Evolutionary conservation across 2,329 filamentous ascomycete genomes (phyloP).

Genomic region (Dendryphion nanum): DNA sequence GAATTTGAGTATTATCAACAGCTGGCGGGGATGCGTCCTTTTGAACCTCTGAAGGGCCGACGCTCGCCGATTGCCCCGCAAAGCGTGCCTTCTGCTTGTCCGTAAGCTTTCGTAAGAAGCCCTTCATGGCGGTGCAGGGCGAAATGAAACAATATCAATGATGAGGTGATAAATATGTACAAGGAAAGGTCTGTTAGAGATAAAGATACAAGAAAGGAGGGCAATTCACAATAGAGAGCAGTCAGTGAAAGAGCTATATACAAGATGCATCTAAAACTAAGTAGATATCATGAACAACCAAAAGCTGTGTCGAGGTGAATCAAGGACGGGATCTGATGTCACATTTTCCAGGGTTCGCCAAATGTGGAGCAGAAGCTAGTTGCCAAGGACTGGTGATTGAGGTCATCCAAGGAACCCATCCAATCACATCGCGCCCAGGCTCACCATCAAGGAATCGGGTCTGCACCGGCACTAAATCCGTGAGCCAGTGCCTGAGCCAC

Average conservation of each 20-base stretch:
- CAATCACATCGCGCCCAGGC: conserved; percentile 11
- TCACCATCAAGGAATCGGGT: conserved; percentile 7
- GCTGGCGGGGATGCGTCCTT: conserved; percentile 5
- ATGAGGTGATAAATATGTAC: not conserved
- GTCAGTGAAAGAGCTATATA: not conserved
- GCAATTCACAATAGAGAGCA: not conserved
- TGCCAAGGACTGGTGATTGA: conserved; percentile 9
- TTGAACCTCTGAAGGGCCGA: conserved; percentile 1
- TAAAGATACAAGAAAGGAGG: too few species aligned
- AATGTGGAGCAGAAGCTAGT: conserved; percentile 17
- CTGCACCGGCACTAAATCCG: conserved; percentile 2
- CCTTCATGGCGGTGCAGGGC: conserved; percentile 11
- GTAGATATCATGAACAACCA: not conserved
- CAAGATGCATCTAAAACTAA: not conserved
- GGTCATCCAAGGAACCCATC: conserved; percentile 19
- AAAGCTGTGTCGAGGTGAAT: conserved; percentile 5
- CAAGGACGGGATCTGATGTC: too few species aligned
- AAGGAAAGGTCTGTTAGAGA: too few species aligned
- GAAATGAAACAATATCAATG: too few species aligned
- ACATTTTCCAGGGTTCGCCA: conserved; percentile 20
- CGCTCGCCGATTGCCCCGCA: conserved; percentile 1
- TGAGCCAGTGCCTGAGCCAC: not conserved
- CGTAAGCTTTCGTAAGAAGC: conserved; percentile 24
- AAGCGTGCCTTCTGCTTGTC: conserved; percentile 16
- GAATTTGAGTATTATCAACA: not conserved